Base-by-base conservation (phyloP, 306 rosid species). In the Clitoria ternatea region DNA sequence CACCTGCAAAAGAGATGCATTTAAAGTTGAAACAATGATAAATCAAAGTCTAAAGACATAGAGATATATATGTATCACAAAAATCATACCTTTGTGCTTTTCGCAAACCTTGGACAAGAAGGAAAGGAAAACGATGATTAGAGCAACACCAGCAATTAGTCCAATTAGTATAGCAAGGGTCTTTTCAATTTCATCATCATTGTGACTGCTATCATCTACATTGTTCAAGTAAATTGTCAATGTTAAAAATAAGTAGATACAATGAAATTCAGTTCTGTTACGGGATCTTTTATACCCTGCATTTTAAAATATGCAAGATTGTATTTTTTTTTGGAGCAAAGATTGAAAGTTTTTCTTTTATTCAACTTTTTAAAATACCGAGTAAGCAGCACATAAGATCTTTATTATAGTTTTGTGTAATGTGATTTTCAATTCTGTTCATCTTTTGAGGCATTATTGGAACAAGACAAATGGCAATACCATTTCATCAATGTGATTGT, bases 161-260 rank as follows among this genome's bases (percentile, higher is more conserved):
- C 90, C 98, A 66, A 94, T 83, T 55, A 88, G 39, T 45, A 94
- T 84, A 43, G 98, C 98, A 0, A 90, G 85, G 57, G 94, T 90
- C 87, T 75, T 88, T 78, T 85, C 90, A 18, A 83, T 54, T 24
- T 87, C 86, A 66, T 90, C 67, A 36, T 86, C 78, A 40, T 90
- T 39, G 20, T 54, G 39, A 11, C 73, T 73, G 1, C 40, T 47
- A 20, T 60, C 79, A 50, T 81, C 82, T 59, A 18, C 68, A 70
- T 63, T 35, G 10, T 37, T 44, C 55, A 68, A 55, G 39, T 37
- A 13, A 49, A 19, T 49, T 52, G 7, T 54, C 30, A 67, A 50
- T 49, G 62, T 53, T 33, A n/a, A 36, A 22, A 29, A 2, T 32
- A 22, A 19, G 48, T 17, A 18, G 11, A 45, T 27, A 15, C 43